Percentiles rank a stretch among this genome's conserved stretches.
These are phyloP conservation scores for Yamadazyma atmosphaerica DNA, from an alignment of 1,139 yeast species.

Conservation along the genomic window DNA sequence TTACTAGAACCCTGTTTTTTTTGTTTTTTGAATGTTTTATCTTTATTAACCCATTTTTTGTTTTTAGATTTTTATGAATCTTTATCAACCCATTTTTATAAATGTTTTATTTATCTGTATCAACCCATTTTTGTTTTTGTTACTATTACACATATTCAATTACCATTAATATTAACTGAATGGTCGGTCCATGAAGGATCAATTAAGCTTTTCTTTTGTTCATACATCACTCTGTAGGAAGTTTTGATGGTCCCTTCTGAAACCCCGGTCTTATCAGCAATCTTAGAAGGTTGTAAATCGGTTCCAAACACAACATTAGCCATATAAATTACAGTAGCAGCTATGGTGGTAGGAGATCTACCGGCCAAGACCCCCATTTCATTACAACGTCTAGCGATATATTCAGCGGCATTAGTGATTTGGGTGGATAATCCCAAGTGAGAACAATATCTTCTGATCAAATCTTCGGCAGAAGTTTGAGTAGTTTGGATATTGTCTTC, in stretches of 20 bases:
- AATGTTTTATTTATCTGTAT: no score
- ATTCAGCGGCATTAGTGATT: slow-evolving; percentile 91
- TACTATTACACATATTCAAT: no score
- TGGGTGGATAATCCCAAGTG: slow-evolving; percentile 85
- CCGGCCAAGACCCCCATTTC: slow-evolving; percentile 95
- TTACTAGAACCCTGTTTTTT: not conserved
- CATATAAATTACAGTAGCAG: slow-evolving; percentile 96
- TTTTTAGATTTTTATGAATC: no score
- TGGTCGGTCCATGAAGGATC: slow-evolving; percentile 66
- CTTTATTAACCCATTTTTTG: no score
- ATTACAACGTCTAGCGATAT: slow-evolving; percentile 84
- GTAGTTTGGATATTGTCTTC: slow-evolving; percentile 73
- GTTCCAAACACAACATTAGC: slow-evolving; percentile 81
- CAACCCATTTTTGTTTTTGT: no score
- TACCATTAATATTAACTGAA: not conserved
- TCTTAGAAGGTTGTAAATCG: slow-evolving; percentile 68
- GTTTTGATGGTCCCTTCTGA: slow-evolving; percentile 97
- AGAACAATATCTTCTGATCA: slow-evolving; percentile 94
- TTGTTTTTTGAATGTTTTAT: not conserved
- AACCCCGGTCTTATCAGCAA: slow-evolving; percentile 95
- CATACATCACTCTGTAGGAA: slow-evolving; percentile 79
- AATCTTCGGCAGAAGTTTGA: slow-evolving; percentile 91
- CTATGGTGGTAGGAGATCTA: slow-evolving; percentile 94
- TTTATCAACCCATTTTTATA: no score
- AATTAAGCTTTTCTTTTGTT: slow-evolving; percentile 68